These are phyloP conservation scores for Pyracantha coccinea DNA, from an alignment of 331 rosid species.

Conservation along the genomic window DNA sequence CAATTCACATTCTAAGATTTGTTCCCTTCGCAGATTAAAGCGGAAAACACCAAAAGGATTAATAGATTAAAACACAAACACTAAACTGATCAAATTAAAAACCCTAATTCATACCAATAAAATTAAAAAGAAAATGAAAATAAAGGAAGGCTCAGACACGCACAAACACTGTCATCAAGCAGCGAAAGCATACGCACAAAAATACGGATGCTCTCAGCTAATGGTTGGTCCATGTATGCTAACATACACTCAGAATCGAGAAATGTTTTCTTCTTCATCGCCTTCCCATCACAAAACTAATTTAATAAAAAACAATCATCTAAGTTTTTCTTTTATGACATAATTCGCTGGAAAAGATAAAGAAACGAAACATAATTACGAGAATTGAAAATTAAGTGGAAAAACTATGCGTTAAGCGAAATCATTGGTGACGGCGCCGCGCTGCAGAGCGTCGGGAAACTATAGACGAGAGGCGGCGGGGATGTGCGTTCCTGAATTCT, in stretches of 20 bases:
- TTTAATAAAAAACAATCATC: not conserved
- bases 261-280: constrained; percentile 53
- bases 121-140: not conserved
- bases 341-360: not conserved
- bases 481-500: not conserved
- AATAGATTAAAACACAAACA: no score
- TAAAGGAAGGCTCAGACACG: constrained; percentile 62
- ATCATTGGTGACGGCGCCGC: no score
- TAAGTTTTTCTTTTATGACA: not conserved
- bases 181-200: not conserved
- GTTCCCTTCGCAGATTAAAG: no score
- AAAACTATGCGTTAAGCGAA: not conserved
- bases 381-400: not conserved
- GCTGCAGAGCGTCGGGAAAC: not conserved
- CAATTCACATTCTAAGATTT: no score
- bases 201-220: not conserved
- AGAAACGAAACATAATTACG: not conserved
- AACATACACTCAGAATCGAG: constrained; percentile 50
- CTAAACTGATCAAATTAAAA: not conserved
- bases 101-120: not conserved
- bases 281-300: constrained; percentile 13
- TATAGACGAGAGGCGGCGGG: not conserved
- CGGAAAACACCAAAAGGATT: no score
- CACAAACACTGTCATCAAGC: constrained; percentile 60
- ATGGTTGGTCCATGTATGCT: constrained; percentile 20